These are phyloP conservation scores for Fusarium albosuccineum DNA, from an alignment of 2,329 filamentous ascomycete genomes.

Conservation along the genomic window DNA sequence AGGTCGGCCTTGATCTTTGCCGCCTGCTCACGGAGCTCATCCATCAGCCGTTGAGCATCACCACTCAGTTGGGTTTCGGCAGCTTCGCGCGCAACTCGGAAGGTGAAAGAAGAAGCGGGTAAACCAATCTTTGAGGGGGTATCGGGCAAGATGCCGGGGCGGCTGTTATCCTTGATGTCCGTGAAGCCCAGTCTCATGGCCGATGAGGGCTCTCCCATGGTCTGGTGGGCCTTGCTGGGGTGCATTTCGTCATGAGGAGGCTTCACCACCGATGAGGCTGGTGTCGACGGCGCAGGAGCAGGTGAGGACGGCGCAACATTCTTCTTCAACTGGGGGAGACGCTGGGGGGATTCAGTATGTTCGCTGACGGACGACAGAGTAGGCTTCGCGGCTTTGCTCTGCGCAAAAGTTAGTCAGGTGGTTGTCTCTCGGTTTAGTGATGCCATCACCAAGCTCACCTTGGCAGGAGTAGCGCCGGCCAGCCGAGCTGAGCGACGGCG, in stretches of 20 bases:
- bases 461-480: slow-evolving; percentile 51
- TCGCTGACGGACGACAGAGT: slow-evolving; percentile 61
- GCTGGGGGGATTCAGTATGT: slow-evolving; percentile 54
- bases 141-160: slow-evolving; percentile 57
- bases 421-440: slow-evolving; percentile 14
- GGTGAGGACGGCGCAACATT: slow-evolving; percentile 53
- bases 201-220: slow-evolving; percentile 81
- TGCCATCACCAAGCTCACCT: slow-evolving; percentile 50
- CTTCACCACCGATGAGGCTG: slow-evolving; percentile 75
- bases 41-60: slow-evolving; percentile 71
- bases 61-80: slow-evolving; percentile 68
- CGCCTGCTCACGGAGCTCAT: slow-evolving; percentile 79
- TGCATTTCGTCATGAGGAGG: slow-evolving; percentile 89
- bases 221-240: slow-evolving; percentile 83
- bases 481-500: slow-evolving; percentile 61
- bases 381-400: slow-evolving; percentile 49
- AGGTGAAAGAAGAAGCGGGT: slow-evolving; percentile 74
- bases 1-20: slow-evolving; percentile 78
- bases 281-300: slow-evolving; percentile 63
- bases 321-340: slow-evolving; percentile 43
- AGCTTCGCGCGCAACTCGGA: slow-evolving; percentile 72
- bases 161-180: slow-evolving; percentile 70
- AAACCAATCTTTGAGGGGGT: slow-evolving; percentile 73
- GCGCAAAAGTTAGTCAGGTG: slow-evolving; percentile 24
- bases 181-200: slow-evolving; percentile 86